Base-by-base conservation (phyloP, 768 basidiomycete genomes). In the Lentinula sp. region DNA sequence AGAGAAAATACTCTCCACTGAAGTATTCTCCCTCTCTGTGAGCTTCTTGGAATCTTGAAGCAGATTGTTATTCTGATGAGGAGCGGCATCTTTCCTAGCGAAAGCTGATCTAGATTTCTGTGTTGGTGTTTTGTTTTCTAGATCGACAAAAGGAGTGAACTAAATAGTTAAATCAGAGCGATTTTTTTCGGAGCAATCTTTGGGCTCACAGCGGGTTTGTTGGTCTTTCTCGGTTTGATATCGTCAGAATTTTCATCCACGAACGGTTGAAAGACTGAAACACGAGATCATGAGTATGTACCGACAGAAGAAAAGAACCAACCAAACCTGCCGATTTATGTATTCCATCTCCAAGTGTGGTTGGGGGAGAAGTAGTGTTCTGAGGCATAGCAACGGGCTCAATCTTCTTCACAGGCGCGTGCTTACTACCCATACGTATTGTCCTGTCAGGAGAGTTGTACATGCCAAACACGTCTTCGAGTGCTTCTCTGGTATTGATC, bases 401-500 rank as follows among this genome's bases (percentile, higher is more conserved):
- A 20, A 92, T 74, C 67, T 82, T 87, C 70, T 79, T 83, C 36
- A 90, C 76, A 36, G 88, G 87, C 0, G 87, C 88, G 68, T 90
- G 83, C 68, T 90, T 90, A 66, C 85, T 88, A 23, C 89, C 88
- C 4, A 83, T 70, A 55, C 81, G 84, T 49, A 79, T 78, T 0
- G 87, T 87, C 74, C 86, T 91, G 63, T 91, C 90, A 2, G 91
- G 91, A 8, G 90, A 92, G 71, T 97, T 96, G 71, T 95, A 98
- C 89, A 98, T 94, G 57, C 88, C 90, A 74, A 95, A 94, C 45
- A 98, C 93, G 68, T 98, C 94, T 12, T 85, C 90, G 37, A 97
- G 80, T 3, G 97, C 97, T 64, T 93, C 92, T 71, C 94, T 95
- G 33, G 97, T 99, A 71, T 97, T 97, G 66, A 98, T 93, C 0